phyloP scores from a whole-genome alignment of 108 stramenopile genomes.

The Pseudonitzschia multiseries region DNA sequence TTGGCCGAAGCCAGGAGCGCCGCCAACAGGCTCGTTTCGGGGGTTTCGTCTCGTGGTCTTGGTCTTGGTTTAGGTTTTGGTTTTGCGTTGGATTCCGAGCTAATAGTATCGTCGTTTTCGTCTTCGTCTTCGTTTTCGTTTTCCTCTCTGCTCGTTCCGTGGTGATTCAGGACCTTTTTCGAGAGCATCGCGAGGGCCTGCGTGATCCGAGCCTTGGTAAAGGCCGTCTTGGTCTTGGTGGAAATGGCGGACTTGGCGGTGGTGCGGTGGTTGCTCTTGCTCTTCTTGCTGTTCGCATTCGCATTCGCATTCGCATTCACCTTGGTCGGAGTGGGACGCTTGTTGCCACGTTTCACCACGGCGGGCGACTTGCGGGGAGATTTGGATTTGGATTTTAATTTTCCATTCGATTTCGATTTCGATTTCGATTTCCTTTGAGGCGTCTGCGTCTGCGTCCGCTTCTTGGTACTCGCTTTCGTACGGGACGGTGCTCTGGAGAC shows the following conservation, averaged over 20 bases:
- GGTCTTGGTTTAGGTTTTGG: too few species aligned
- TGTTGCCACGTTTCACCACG: background rate
- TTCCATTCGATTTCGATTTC: too few species aligned
- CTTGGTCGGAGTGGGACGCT: background rate
- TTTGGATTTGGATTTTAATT: too few species aligned
- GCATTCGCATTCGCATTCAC: background rate
- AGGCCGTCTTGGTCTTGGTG: background rate
- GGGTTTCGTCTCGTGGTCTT: constrained; percentile 24
- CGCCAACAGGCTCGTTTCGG: constrained; percentile 44
- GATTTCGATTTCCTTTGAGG: too few species aligned
- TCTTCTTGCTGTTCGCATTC: too few species aligned
- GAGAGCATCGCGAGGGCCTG: constrained; percentile 27
- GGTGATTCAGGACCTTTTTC: constrained; percentile 34
- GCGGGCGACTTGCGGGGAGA: background rate
- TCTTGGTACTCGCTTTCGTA: background rate
- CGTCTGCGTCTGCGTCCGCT: background rate
- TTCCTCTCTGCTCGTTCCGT: background rate
- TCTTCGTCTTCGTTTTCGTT: background rate
- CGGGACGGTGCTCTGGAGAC: background rate
- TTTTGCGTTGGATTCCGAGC: too few species aligned
- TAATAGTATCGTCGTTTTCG: constrained; percentile 18
- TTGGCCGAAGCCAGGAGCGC: constrained; percentile 45
- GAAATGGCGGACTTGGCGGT: background rate
- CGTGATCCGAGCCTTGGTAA: constrained; percentile 13
- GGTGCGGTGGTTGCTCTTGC: background rate